Evolutionary conservation across 306 rosid genomes (phyloP).

Genomic region (Geum urbanum): DNA sequence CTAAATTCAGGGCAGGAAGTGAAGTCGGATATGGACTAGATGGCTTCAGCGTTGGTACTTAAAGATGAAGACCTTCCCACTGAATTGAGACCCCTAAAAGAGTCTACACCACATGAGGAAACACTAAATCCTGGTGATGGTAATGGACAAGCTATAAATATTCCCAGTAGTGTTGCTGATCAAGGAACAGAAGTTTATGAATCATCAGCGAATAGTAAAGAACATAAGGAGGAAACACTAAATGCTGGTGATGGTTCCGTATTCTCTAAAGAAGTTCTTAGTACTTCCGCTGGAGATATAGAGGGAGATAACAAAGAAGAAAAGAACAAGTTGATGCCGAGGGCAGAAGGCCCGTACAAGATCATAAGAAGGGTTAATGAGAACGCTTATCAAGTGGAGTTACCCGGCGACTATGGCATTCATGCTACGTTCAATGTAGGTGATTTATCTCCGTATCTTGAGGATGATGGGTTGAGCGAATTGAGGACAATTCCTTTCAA

Average conservation of each 20-base stretch:
- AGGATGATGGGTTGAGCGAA: too few species aligned
- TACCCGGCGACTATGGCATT: too few species aligned
- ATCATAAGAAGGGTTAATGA: too few species aligned
- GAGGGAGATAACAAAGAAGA: conserved; percentile 23
- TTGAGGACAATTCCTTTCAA: too few species aligned
- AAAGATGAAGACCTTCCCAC: conserved; percentile 25
- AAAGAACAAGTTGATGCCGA: too few species aligned
- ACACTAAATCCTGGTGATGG: conserved; percentile 3
- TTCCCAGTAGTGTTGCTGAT: neutral
- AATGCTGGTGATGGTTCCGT: conserved; percentile 25
- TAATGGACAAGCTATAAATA: too few species aligned
- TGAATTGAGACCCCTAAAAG: neutral
- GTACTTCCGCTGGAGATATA: conserved; percentile 29
- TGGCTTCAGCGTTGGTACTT: conserved; percentile 17
- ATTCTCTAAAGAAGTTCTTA: conserved; percentile 16
- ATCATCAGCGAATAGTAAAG: conserved; percentile 9
- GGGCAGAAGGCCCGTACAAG: too few species aligned
- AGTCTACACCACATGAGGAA: conserved; percentile 19
- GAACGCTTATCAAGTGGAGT: too few species aligned
- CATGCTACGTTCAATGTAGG: too few species aligned
- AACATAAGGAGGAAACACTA: conserved; percentile 13
- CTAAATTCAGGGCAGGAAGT: conserved; percentile 17
- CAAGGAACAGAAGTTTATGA: conserved; percentile 6
- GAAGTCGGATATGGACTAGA: conserved; percentile 24
- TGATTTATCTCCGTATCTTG: too few species aligned